Percentiles rank a stretch among this genome's conserved stretches.
Conservation (phyloP, 768 basidiomycete species). For the Exsudoporus frostii region DNA sequence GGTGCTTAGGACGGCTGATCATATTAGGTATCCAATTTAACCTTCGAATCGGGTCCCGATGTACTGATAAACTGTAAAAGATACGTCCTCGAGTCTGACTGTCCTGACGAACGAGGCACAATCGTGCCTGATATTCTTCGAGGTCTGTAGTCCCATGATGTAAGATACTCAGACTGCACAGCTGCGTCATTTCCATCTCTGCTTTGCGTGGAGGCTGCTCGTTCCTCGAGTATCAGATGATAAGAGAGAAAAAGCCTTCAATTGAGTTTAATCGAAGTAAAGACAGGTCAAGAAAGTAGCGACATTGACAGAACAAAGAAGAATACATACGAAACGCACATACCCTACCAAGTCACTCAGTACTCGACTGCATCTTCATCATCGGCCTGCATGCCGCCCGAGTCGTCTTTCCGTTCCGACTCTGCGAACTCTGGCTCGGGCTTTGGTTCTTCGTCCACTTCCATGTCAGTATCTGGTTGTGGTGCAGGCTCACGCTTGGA, state of each 20-base stretch:
- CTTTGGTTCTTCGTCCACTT: slow-evolving; percentile 36
- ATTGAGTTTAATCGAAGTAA: slow-evolving; percentile 9
- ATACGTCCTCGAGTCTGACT: background rate
- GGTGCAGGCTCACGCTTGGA: slow-evolving; percentile 17
- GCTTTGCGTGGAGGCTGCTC: background rate
- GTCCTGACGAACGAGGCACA: background rate
- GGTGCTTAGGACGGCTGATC: background rate
- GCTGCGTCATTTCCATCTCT: background rate
- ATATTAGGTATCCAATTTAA: background rate
- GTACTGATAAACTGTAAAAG: background rate
- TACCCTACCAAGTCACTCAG: slow-evolving; percentile 35
- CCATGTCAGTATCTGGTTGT: slow-evolving; percentile 31
- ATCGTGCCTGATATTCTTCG: background rate
- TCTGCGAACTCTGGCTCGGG: slow-evolving; percentile 35
- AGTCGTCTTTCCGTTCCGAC: slow-evolving; percentile 51
- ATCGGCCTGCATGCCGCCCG: slow-evolving; percentile 55
- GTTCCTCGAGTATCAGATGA: background rate
- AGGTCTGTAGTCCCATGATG: background rate
- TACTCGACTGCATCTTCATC: slow-evolving; percentile 85
- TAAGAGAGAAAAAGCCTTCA: background rate
- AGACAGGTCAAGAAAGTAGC: slow-evolving; percentile 21
- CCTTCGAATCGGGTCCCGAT: background rate
- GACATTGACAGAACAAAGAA: slow-evolving; percentile 4
- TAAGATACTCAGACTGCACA: background rate
- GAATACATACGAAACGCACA: slow-evolving; percentile 27